A percentile compares a stretch with the other conserved stretches of the same genome.
phyloP scores from a whole-genome alignment of 177 flowering plant genomes.

The Vitis hybrid region DNA sequence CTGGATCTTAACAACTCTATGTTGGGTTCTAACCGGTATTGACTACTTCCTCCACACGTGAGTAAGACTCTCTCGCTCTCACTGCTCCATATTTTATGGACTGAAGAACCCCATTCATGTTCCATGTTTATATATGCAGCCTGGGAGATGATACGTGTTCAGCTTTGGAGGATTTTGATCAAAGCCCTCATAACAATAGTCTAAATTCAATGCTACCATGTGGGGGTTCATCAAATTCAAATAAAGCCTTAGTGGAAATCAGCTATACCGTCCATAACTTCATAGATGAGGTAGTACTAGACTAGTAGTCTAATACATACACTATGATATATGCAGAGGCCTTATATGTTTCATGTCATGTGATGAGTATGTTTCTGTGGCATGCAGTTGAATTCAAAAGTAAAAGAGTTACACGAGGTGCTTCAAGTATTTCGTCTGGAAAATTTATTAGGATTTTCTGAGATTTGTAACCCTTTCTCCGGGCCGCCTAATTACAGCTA shows the following conservation, averaged over 20 bases:
- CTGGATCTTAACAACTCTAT: conserved; percentile 53
- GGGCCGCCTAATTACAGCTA: conserved; percentile 45
- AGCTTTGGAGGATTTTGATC: conserved; percentile 38
- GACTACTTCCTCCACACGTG: conserved; percentile 56
- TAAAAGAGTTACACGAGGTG: conserved; percentile 7
- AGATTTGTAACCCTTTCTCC: conserved; percentile 54
- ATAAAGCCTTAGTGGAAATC: conserved; percentile 24
- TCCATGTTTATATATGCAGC: conserved; percentile 21
- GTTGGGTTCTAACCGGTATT: conserved; percentile 58
- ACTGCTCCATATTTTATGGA: too few species aligned
- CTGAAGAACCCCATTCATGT: not conserved
- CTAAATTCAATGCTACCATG: conserved; percentile 46
- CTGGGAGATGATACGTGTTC: conserved; percentile 54
- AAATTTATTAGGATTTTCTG: not conserved
- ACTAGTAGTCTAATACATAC: not conserved
- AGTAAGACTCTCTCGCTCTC: conserved; percentile 7
- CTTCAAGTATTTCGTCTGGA: conserved; percentile 20
- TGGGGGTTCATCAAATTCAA: conserved; percentile 19
- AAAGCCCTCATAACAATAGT: conserved; percentile 36
- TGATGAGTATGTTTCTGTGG: not conserved
- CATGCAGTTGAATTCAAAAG: conserved; percentile 43
- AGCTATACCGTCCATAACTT: conserved; percentile 36
- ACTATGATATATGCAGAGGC: not conserved
- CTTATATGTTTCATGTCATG: too few species aligned
- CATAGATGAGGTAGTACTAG: conserved; percentile 34